These are phyloP conservation scores for Rhododendron griersonianum DNA, from an alignment of 148 eudicot species.

Conservation along the genomic window DNA sequence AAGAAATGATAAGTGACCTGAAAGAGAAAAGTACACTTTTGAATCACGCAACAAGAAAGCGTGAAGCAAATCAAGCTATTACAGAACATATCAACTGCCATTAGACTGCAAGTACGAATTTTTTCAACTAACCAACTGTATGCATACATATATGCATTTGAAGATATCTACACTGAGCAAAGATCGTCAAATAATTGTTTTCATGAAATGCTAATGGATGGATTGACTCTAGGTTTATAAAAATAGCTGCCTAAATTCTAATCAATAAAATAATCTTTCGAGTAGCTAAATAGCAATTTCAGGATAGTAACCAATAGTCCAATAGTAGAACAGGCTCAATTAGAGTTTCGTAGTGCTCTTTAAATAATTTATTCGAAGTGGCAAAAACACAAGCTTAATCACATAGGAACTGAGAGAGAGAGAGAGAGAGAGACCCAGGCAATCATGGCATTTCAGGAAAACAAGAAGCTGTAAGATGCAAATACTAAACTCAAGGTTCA, in stretches of 20 bases:
- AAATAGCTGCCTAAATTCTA: background rate
- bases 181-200: background rate
- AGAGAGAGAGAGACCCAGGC: background rate
- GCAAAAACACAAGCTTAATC: background rate
- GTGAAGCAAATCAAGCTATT: background rate
- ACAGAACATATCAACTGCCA: slow-evolving; percentile 3
- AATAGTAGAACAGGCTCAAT: background rate
- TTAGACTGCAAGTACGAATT: background rate
- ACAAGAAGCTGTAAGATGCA: background rate
- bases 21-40: background rate
- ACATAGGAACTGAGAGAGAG: background rate
- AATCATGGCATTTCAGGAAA: background rate
- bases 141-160: background rate
- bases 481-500: background rate
- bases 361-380: background rate
- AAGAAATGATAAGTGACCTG: slow-evolving; percentile 85
- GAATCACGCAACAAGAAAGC: slow-evolving; percentile 5
- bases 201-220: background rate
- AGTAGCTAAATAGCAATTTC: background rate
- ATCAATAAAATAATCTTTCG: background rate
- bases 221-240: background rate
- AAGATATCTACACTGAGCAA: background rate
- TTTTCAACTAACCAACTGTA: background rate
- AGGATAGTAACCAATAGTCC: background rate
- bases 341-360: background rate